Percentiles rank a stretch among this genome's conserved stretches.
phyloP scores from a whole-genome alignment of 2,329 filamentous ascomycete species.

The Fusarium mexicanum region DNA sequence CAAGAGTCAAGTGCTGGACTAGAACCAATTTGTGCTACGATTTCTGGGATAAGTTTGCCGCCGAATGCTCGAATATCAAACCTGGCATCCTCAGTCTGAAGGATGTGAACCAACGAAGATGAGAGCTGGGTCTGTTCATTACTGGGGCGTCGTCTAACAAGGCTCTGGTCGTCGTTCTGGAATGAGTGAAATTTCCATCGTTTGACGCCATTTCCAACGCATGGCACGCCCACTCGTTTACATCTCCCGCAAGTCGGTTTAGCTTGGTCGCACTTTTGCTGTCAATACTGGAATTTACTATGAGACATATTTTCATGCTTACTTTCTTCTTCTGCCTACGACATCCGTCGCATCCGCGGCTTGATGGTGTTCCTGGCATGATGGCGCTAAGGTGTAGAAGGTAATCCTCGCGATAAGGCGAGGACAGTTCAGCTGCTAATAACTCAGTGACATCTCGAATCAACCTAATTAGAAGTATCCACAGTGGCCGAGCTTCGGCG shows the following conservation, averaged over 20 bases:
- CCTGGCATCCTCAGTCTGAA: constrained; percentile 32
- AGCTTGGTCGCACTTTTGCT: constrained; percentile 13
- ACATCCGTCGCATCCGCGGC: constrained; percentile 27
- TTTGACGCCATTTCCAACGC: constrained; percentile 33
- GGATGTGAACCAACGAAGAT: constrained; percentile 29
- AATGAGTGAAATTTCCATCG: constrained; percentile 32
- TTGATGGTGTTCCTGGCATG: constrained; percentile 30
- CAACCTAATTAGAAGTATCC: background rate
- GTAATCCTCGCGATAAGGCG: background rate
- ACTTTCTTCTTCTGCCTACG: constrained; percentile 35
- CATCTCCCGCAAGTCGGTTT: constrained; percentile 35
- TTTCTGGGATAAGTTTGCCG: constrained; percentile 25
- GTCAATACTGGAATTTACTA: background rate
- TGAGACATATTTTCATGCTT: background rate
- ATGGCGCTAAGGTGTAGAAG: background rate
- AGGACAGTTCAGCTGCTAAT: background rate
- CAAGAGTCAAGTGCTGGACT: constrained; percentile 25
- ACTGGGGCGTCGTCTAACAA: constrained; percentile 10
- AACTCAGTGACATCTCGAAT: background rate
- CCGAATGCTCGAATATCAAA: constrained; percentile 36
- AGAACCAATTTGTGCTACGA: constrained; percentile 25
- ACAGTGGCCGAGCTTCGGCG: background rate
- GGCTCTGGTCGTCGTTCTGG: background rate
- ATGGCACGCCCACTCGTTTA: constrained; percentile 21
- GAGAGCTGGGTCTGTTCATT: constrained; percentile 17